Percentiles rank a stretch among this genome's conserved stretches.
These are phyloP conservation scores for Lactuca sativa DNA, from an alignment of 129 eudicot genomes.

Conservation along the genomic window DNA sequence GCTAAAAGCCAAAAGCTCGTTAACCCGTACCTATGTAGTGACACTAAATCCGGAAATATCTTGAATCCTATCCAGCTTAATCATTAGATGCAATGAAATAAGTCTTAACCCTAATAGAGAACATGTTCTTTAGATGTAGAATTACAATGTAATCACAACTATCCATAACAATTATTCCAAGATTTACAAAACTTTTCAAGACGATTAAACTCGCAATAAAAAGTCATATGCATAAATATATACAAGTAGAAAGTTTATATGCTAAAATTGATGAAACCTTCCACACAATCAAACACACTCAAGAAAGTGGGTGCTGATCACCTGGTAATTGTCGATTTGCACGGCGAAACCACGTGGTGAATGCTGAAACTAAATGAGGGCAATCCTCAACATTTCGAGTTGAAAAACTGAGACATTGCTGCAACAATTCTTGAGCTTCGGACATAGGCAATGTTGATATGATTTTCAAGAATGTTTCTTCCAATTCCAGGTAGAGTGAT, in stretches of 20 bases:
- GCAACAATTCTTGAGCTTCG: conserved; percentile 77
- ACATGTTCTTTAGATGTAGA: background rate
- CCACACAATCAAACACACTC: background rate
- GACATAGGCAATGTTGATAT: conserved; percentile 83
- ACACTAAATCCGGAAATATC: no score
- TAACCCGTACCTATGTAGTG: no score
- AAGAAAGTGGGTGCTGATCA: conserved; percentile 34
- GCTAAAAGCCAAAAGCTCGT: no score
- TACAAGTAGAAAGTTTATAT: conserved; percentile 12
- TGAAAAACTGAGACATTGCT: conserved; percentile 91
- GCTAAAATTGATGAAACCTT: conserved; percentile 2
- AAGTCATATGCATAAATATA: conserved; percentile 5
- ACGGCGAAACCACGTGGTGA: conserved; percentile 92
- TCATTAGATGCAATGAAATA: no score
- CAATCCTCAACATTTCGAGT: conserved; percentile 88
- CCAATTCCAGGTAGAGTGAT: conserved; percentile 59
- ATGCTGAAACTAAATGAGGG: conserved; percentile 81
- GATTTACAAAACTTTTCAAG: conserved; percentile 23
- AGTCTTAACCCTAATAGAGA: no score
- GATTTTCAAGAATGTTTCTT: conserved; percentile 69
- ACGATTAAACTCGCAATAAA: conserved; percentile 6
- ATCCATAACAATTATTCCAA: conserved; percentile 20
- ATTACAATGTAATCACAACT: background rate
- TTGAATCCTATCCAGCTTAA: no score
- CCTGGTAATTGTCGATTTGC: conserved; percentile 50